Evolutionary conservation across 108 stramenopile genomes (phyloP).

Genomic region (Cyclotella distinguenda): DNA sequence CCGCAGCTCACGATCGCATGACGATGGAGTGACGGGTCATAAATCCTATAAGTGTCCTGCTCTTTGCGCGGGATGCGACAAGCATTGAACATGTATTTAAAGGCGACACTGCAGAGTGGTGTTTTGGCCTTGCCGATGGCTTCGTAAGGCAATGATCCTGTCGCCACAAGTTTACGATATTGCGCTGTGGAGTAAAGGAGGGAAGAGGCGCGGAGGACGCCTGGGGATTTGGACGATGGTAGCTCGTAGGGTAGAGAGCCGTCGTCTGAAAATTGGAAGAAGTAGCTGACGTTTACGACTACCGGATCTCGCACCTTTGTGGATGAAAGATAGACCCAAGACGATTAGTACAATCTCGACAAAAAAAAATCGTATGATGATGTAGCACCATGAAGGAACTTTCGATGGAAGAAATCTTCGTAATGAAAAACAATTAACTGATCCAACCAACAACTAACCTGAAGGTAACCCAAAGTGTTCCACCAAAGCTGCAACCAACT

Average conservation of each 20-base stretch:
- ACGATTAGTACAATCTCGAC: background rate
- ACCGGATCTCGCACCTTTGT: slow-evolving; percentile 76
- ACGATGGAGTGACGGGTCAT: slow-evolving; percentile 66
- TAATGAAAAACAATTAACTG: background rate
- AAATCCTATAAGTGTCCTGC: slow-evolving; percentile 78
- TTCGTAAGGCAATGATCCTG: slow-evolving; percentile 66
- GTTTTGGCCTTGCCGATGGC: slow-evolving; percentile 63
- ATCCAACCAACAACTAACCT: slow-evolving; percentile 21
- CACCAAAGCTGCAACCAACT: slow-evolving; percentile 89
- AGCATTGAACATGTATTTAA: slow-evolving; percentile 92
- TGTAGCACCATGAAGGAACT: background rate
- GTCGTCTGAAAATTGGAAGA: slow-evolving; percentile 83
- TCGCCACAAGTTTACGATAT: slow-evolving; percentile 69
- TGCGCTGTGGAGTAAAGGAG: slow-evolving; percentile 69
- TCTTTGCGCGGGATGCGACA: slow-evolving; percentile 74
- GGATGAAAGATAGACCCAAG: background rate
- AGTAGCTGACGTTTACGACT: slow-evolving; percentile 85
- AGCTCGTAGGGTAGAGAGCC: slow-evolving; percentile 42
- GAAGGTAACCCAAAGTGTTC: slow-evolving; percentile 84
- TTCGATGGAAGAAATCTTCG: background rate
- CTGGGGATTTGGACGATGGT: slow-evolving; percentile 20
- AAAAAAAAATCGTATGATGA: background rate
- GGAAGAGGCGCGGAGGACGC: slow-evolving; percentile 63
- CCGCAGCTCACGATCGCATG: slow-evolving; percentile 76
- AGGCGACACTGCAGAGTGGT: slow-evolving; percentile 78